Evolutionary conservation across 306 rosid genomes (phyloP), one percentile per base, ranked within the genome.

Genomic region (Castanea mollissima): DNA sequence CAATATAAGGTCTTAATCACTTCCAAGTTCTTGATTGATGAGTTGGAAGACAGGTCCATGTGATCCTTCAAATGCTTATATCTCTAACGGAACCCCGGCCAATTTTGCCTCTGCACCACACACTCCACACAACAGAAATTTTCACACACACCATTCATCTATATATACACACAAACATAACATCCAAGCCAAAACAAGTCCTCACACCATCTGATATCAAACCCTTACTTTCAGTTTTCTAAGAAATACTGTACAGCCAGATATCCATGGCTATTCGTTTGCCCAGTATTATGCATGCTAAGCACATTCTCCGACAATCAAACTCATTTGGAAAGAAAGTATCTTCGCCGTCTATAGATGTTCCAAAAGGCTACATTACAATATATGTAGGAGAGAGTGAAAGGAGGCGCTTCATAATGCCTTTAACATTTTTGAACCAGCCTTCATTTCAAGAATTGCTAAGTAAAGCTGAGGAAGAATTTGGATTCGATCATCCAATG

Each of bases 371-470:
- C 54, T 49, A 3, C 16, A 49, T 49, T 49, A 3, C 54, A 49
- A 49, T 12, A 49, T 49, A 49, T 12, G 54, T 49, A 10, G 16
- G 54, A 49, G 54, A 49, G 54, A 49, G 54, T 49, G 54, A 49
- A 12, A 49, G 54, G 54, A 12, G 54, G 54, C 16, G 16, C 54
- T 49, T 49, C 16, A 1, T 49, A 49, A 12, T 49, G 2, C 54
- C 54, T 49, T 10, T 35, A 38, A 81, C 79, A 31, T 83, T 54
- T 44, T 49, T 88, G 56, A 88, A 72, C 55, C 71, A 75, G 20
- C 83, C 84, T 81, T 69, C 55, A 5, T 78, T 85, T 57, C 83
- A 73, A 44, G 81, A 83, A 1, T 55, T 78, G 49, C 75, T 78
- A 44, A 58, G 21, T 11, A 77, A 38, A 74, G 77, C 75, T 14